Base-by-base conservation (phyloP, 2,329 filamentous ascomycete species). In the Epichloe amarillans region DNA sequence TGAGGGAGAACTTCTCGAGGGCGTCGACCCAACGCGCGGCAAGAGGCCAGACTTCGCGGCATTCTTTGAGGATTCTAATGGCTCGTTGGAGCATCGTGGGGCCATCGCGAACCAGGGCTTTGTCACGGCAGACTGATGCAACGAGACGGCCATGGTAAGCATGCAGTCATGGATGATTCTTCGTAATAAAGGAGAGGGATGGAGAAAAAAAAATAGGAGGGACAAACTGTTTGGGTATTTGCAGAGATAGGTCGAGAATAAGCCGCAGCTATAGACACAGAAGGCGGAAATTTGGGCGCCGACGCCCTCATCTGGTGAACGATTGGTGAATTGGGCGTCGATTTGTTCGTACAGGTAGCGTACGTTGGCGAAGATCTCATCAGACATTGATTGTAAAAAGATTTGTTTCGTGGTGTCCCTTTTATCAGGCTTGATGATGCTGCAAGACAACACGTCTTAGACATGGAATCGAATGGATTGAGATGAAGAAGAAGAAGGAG, bases 251-350 rank as follows among this genome's bases (percentile, higher is more conserved):
- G 69, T 70, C 6, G 74, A 70, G 50, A 78, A 69, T 23, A 78
- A 63, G 14, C 73, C 75, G 54, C 74, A 77, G n/a, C 68, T 75
- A 48, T 77, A 78, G 12, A 77, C 73, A 50, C 72, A 75, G 55
- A 78, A 78, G 1, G 73, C 72, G 15, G 74, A 69, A 66, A 78
- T 77, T 57, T 77, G 74, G 2, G 73, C 73, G 2, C 75, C 75
- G 15, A 75, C 68, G 37, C 71, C 72, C 53, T 75, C 73, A 35
- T 75, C 70, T 0, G 67, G 63, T 1, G 69, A 63, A 5, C 71
- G 67, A 4, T 69, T 66, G 14, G 69, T 68, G 52, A 76, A 77
- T 50, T 77, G 74, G 4, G 71, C 70, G 45, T 74, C 69, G 15
- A 77, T 70, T 53, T 77, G 75, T 45, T 74, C 67, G 53, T 71